These are phyloP conservation scores for Penicillium sp. DNA, from an alignment of 2,329 filamentous ascomycete species.

Conservation along the genomic window DNA sequence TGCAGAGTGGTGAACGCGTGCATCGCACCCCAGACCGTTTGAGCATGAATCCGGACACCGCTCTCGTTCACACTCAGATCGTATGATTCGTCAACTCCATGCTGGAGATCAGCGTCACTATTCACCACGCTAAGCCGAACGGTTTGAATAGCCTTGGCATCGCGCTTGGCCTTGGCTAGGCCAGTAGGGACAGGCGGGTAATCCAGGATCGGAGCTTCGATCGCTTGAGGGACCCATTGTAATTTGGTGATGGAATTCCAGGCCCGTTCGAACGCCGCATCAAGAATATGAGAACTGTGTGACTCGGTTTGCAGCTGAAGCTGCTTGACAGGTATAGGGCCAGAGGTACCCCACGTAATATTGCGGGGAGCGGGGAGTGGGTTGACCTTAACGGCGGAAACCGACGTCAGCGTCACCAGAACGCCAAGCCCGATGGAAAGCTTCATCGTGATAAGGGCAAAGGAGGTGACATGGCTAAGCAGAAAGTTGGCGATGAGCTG, in stretches of 20 bases:
- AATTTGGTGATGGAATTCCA: constrained; percentile 49
- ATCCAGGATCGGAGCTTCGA: constrained; percentile 51
- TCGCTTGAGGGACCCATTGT: constrained; percentile 55
- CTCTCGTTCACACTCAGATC: constrained; percentile 43
- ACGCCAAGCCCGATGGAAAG: constrained; percentile 25
- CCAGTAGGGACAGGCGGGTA: constrained; percentile 54
- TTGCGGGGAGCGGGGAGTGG: constrained; percentile 54
- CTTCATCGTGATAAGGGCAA: constrained; percentile 24
- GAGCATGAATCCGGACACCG: constrained; percentile 47
- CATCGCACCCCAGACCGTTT: constrained; percentile 55
- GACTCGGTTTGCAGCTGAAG: constrained; percentile 41
- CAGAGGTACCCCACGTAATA: constrained; percentile 54
- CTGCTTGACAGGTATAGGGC: constrained; percentile 45
- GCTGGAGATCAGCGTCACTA: constrained; percentile 49
- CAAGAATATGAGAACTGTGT: constrained; percentile 34
- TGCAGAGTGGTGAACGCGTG: constrained; percentile 59
- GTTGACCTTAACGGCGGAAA: constrained; percentile 51
- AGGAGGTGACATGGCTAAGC: no score
- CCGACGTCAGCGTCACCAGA: constrained; percentile 36
- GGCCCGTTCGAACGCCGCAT: constrained; percentile 52
- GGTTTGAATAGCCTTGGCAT: constrained; percentile 32
- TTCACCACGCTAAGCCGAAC: constrained; percentile 50
- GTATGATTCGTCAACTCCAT: constrained; percentile 59
- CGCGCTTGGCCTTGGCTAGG: constrained; percentile 30
- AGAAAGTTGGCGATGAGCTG: no score